Evolutionary conservation across 2,329 filamentous ascomycete species (phyloP), one percentile per base, ranked within the genome.

Genomic region (Malbranchea cinnamomea): DNA sequence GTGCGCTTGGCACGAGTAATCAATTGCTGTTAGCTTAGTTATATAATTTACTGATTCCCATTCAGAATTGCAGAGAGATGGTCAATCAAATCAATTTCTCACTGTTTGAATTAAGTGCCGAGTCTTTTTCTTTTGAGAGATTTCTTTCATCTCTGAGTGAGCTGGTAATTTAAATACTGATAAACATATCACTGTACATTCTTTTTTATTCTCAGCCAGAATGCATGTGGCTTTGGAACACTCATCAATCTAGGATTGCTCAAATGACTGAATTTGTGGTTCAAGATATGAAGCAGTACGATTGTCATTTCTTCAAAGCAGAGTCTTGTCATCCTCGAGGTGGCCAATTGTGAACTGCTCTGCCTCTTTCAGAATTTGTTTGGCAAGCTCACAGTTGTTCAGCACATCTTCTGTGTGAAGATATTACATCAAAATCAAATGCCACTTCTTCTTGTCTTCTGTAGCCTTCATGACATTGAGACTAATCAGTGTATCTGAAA

Each of bases 21-120:
- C 19, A 20, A 33, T 18, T 21, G 25, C 17, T 4, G 18, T 33
- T 19, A n/a, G n/a, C n/a, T n/a, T n/a, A n/a, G n/a, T n/a, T n/a
- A n/a, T n/a, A 33, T 33, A n/a, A 33, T 28, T 21, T 20, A 28
- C 6, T 16, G n/a, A 15, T 28, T 28, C 6, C n/a, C 15, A 10
- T 28, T 14, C 5, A 14, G 15, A 24, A 11, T 32, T 11, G 9
- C 18, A n/a, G 16, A 12, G 4, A 32, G 13, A 5, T 4, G 8
- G 5, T 16, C 17, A 9, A 32, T 26, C 7, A 32, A 21, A 18
- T 32, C 16, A 26, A 32, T 32, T 5, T 6, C 13, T 26, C 30
- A 32, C 19, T 16, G 8, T 11, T 32, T 18, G 12, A 32, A 32
- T 16, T n/a, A 31, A 16, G 12, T 23, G 13, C 20, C 25, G 21